Evolutionary conservation across 768 basidiomycete species (phyloP).

Genomic region (Rhizopogon vesiculosus): DNA sequence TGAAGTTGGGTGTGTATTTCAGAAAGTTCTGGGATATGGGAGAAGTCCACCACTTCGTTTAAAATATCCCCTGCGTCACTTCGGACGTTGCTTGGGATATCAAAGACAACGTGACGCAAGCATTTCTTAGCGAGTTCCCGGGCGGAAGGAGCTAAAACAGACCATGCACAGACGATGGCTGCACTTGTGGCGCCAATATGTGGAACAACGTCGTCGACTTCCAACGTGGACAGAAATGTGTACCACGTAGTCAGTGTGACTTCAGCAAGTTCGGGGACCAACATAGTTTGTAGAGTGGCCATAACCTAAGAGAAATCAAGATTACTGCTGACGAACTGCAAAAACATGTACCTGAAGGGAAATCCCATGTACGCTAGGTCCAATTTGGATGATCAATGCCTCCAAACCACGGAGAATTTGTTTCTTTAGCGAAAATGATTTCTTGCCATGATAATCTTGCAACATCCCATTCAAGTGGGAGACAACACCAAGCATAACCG

Average conservation of each 20-base stretch:
- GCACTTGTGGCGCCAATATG: slow-evolving; percentile 87
- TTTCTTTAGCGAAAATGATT: slow-evolving; percentile 63
- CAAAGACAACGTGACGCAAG: slow-evolving; percentile 66
- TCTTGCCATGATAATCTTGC: slow-evolving; percentile 80
- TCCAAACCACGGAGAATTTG: slow-evolving; percentile 80
- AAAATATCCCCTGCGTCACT: slow-evolving; percentile 50
- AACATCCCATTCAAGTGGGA: slow-evolving; percentile 81
- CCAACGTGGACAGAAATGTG: slow-evolving; percentile 65
- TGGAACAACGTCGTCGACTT: slow-evolving; percentile 68
- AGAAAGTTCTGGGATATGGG: slow-evolving; percentile 61
- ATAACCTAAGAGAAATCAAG: slow-evolving; percentile 61
- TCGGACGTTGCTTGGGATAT: slow-evolving; percentile 33
- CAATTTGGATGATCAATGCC: slow-evolving; percentile 64
- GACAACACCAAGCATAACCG: slow-evolving; percentile 80
- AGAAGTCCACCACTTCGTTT: slow-evolving; percentile 77
- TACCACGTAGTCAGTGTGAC: slow-evolving; percentile 80
- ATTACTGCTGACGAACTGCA: not conserved
- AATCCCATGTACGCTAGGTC: slow-evolving; percentile 64
- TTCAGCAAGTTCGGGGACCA: slow-evolving; percentile 67
- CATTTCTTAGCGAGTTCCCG: slow-evolving; percentile 52
- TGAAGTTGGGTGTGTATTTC: slow-evolving; percentile 39
- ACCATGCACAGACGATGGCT: slow-evolving; percentile 77
- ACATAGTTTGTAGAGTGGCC: slow-evolving; percentile 90
- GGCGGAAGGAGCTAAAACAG: slow-evolving; percentile 47
- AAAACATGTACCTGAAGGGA: slow-evolving; percentile 73